Percentiles rank a stretch among this genome's conserved stretches.
These are phyloP conservation scores for Gelatoporia subvermispora DNA, from an alignment of 768 basidiomycete species.

Conservation along the genomic window DNA sequence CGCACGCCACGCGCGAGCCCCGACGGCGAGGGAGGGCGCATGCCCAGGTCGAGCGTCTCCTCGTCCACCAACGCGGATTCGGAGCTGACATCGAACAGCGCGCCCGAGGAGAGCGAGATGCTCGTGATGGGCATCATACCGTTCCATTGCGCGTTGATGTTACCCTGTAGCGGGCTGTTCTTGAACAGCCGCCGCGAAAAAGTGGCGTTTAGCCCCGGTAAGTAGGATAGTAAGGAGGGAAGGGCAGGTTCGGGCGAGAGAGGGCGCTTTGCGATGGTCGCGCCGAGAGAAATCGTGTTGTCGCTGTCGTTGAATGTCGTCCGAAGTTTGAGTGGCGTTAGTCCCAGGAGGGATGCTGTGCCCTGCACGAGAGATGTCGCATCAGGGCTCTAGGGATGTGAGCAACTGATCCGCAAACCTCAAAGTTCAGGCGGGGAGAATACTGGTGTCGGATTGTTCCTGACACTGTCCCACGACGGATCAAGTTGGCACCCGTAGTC, in stretches of 20 bases:
- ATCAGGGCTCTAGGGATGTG: constrained; percentile 7
- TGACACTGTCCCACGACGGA: constrained; percentile 29
- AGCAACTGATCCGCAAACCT: constrained; percentile 22
- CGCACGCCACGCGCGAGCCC: constrained; percentile 35
- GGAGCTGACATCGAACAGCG: constrained; percentile 27
- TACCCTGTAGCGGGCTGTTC: constrained; percentile 41
- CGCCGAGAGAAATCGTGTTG: constrained; percentile 38
- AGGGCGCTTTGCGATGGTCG: constrained; percentile 27
- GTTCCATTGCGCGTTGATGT: constrained; percentile 34
- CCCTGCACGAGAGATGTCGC: constrained; percentile 21
- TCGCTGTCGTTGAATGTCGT: constrained; percentile 46
- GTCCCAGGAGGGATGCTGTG: constrained; percentile 32
- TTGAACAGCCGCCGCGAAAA: constrained; percentile 50
- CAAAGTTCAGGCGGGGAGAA: constrained; percentile 52
- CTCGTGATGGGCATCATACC: constrained; percentile 38
- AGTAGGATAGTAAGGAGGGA: constrained; percentile 12
- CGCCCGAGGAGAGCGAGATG: constrained; percentile 25
- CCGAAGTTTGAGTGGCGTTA: constrained; percentile 30
- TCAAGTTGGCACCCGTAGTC: constrained; percentile 2
- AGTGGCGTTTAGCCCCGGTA: constrained; percentile 40
- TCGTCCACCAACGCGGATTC: constrained; percentile 10
- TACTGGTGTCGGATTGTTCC: constrained; percentile 76
- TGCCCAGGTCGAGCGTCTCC: neutral
- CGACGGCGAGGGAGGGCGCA: constrained; percentile 38
- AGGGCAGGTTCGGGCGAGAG: neutral